Evolutionary conservation across 148 eudicot genomes (phyloP).

Genomic region (Camellia granthamiana): DNA sequence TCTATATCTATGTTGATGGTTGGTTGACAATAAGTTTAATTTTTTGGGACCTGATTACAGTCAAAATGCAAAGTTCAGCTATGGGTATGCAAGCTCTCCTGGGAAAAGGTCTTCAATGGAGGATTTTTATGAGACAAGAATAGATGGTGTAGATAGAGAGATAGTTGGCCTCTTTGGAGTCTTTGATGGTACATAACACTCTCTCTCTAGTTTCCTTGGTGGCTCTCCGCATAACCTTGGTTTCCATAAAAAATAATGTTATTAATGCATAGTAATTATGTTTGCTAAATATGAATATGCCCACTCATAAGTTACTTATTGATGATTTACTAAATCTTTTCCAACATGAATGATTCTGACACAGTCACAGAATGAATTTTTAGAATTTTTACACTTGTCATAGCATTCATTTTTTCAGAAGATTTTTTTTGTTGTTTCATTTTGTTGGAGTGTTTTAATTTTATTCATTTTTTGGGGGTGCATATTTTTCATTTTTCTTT

Average conservation of each 20-base stretch:
- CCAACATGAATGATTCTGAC: background rate
- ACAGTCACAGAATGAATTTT: background rate
- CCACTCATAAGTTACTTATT: background rate
- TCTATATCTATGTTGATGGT: background rate
- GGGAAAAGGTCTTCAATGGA: conserved; percentile 99
- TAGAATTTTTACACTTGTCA: background rate
- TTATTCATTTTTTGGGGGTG: background rate
- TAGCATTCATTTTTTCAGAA: background rate
- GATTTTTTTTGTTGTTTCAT: background rate
- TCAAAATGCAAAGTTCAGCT: conserved; percentile 84
- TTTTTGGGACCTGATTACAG: conserved; percentile 33
- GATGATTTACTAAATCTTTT: background rate
- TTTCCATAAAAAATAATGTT: background rate
- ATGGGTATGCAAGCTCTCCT: conserved; percentile 93
- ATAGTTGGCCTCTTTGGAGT: conserved; percentile 92
- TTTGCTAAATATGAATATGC: background rate
- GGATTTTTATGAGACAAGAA: conserved; percentile 95
- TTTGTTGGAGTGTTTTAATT: background rate
- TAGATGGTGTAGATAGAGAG: conserved; percentile 90
- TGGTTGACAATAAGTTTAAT: no score
- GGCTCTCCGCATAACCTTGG: background rate
- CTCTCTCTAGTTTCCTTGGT: conserved; percentile 2
- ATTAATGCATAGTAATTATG: background rate
- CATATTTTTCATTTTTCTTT: background rate
- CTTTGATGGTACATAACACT: conserved; percentile 64